Percentiles rank a stretch among this genome's conserved stretches.
These are phyloP conservation scores for Chrysanthemum seticuspe DNA, from an alignment of 129 eudicot species.

Conservation along the genomic window DNA sequence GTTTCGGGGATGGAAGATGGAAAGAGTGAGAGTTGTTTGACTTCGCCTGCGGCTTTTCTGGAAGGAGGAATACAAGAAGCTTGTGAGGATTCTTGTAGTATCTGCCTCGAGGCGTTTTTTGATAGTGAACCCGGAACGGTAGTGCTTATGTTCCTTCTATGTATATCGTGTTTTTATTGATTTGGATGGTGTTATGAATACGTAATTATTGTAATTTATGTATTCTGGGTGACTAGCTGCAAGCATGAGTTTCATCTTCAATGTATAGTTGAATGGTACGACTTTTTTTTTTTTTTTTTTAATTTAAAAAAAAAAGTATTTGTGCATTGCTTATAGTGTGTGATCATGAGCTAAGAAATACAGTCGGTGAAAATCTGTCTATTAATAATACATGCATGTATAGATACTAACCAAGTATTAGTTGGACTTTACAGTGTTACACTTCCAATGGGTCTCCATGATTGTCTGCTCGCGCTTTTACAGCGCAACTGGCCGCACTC, in stretches of 20 bases:
- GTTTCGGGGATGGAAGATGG: constrained; percentile 45
- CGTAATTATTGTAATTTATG: neutral
- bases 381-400: too few species aligned
- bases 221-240: constrained; percentile 65
- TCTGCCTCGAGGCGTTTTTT: constrained; percentile 72
- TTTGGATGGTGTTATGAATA: constrained; percentile 7
- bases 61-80: constrained; percentile 69
- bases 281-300: neutral
- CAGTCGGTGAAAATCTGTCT: too few species aligned
- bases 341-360: too few species aligned
- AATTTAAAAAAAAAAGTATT: too few species aligned
- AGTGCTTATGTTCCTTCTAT: neutral
- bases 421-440: too few species aligned
- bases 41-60: constrained; percentile 46
- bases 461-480: too few species aligned
- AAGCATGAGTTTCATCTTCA: constrained; percentile 89
- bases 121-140: constrained; percentile 77
- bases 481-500: too few species aligned
- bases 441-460: too few species aligned
- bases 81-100: constrained; percentile 92
- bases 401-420: too few species aligned
- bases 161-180: neutral
- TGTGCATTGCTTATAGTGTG: too few species aligned
- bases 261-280: constrained; percentile 86
- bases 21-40: constrained; percentile 52